Evolutionary conservation across 176 grass and related monocot species (phyloP), one percentile per base, ranked within the genome.

Genomic region (Bromus sterilis): DNA sequence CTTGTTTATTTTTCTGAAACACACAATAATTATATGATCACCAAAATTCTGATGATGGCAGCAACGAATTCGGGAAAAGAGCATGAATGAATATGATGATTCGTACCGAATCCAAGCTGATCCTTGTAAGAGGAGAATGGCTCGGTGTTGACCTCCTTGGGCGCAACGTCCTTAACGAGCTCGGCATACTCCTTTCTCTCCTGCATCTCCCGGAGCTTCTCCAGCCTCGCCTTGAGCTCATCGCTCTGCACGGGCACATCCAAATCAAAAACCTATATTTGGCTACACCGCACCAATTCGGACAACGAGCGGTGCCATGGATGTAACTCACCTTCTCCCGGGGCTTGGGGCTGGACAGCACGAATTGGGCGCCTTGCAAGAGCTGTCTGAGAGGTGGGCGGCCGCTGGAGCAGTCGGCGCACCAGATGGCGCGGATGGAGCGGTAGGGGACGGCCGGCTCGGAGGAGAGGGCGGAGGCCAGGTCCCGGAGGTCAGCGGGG

Each of bases 101-200:
- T 75, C 10, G 28, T 89, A 98, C 93, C 96, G 77, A 95, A 95
- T 82, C 96, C 96, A 6, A 99, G 93, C 82, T 99, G 96, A 76
- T 99, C 89, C 69, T 99, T 99, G 84, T 99, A 99, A 3, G 91
- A 90, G 64, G 93, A 99, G 77, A 99, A 99, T 18, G 93, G 91
- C 70, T 95, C 96, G n/a, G 84, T 58, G 9, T 40, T 74, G 53
- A 89, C 83, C 60, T 86, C 70, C 84, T 82, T 93, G 0, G 84
- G 90, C 5, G 28, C 86, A 13, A 98, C 84, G 71, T 98, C 92
- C 79, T 57, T 98, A 62, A 95, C 86, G 15, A 98, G 93, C 78
- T 98, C 95, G 2, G 89, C 65, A 36, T 99, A 95, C 70, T 99
- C 87, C 82, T 33, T 93, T 74, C 86, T 91, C 84, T 99, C 96